Percentiles rank a stretch among this genome's conserved stretches.
These are phyloP conservation scores for Metschnikowia dekortorum DNA, from an alignment of 805 yeast species.

Conservation along the genomic window DNA sequence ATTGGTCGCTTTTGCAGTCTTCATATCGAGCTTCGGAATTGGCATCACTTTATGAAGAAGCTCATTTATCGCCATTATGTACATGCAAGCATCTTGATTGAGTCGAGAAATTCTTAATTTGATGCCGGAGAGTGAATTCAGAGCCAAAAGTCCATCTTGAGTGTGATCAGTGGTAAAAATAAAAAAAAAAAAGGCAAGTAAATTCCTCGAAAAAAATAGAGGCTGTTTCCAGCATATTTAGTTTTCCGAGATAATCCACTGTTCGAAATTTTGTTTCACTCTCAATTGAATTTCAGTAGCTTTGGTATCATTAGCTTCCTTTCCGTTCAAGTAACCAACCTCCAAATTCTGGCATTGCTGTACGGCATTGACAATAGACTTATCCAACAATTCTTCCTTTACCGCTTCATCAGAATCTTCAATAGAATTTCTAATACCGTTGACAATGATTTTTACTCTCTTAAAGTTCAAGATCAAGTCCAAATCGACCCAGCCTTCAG, in stretches of 20 bases:
- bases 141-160: not conserved
- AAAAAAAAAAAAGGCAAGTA: slow-evolving; percentile 10
- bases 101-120: not conserved
- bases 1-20: not conserved
- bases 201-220: not conserved
- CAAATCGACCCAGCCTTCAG: slow-evolving; percentile 68
- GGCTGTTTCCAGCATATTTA: not conserved
- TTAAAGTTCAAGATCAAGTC: slow-evolving; percentile 62
- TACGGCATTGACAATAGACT: slow-evolving; percentile 49
- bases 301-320: slow-evolving; percentile 25
- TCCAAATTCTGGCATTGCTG: slow-evolving; percentile 51
- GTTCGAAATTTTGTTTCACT: slow-evolving; percentile 51
- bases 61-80: slow-evolving; percentile 6
- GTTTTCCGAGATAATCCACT: slow-evolving; percentile 61
- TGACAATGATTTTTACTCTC: slow-evolving; percentile 59
- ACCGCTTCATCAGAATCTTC: slow-evolving; percentile 20
- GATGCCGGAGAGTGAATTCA: not conserved
- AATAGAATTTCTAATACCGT: slow-evolving; percentile 33
- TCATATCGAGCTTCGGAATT: not conserved
- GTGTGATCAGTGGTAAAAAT: not conserved
- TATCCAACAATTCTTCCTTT: slow-evolving; percentile 21
- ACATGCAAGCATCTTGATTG: slow-evolving; percentile 8
- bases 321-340: slow-evolving; percentile 33
- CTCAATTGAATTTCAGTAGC: slow-evolving; percentile 55
- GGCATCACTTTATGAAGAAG: not conserved